These are phyloP conservation scores for Pestalotiopsis sp. DNA, from an alignment of 2,329 filamentous ascomycete species.

Conservation along the genomic window DNA sequence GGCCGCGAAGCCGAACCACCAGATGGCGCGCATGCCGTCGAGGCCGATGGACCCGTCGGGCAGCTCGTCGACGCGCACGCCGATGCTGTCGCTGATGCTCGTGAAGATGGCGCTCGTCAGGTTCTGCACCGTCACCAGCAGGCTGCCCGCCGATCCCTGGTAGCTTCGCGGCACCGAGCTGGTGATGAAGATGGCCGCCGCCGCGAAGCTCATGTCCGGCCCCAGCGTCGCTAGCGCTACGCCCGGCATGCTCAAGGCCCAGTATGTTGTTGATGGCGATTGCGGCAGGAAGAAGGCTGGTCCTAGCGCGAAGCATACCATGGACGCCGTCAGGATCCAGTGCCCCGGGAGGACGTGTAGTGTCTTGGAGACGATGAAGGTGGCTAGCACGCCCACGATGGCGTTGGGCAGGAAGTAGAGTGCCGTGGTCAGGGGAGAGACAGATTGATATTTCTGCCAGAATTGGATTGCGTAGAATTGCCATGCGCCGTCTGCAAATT, in stretches of 20 bases:
- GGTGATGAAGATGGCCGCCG: constrained; percentile 51
- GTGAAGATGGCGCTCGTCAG: constrained; percentile 45
- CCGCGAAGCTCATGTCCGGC: constrained; percentile 48
- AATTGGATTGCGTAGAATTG: constrained; percentile 41
- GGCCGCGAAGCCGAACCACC: constrained; percentile 28
- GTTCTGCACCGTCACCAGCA: constrained; percentile 50
- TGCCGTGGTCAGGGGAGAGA: constrained; percentile 40
- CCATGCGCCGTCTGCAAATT: constrained; percentile 27
- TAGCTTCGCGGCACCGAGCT: constrained; percentile 47
- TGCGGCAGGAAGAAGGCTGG: constrained; percentile 34
- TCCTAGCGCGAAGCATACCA: constrained; percentile 32
- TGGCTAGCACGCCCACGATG: constrained; percentile 45
- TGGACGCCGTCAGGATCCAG: constrained; percentile 46
- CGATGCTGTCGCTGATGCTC: constrained; percentile 35
- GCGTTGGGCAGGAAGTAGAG: constrained; percentile 48
- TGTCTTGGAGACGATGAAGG: constrained; percentile 46
- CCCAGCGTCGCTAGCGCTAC: constrained; percentile 48
- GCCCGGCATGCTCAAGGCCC: constrained; percentile 46
- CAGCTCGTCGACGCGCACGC: constrained; percentile 26
- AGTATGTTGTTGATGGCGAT: constrained; percentile 42
- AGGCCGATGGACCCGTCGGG: constrained; percentile 25
- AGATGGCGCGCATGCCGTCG: constrained; percentile 24
- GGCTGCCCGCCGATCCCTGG: constrained; percentile 46
- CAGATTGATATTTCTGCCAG: constrained; percentile 22
- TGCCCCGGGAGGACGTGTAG: constrained; percentile 48